Evolutionary conservation across 768 basidiomycete species (phyloP), one percentile per base, ranked within the genome.

Genomic region (Termitomyces sp.): DNA sequence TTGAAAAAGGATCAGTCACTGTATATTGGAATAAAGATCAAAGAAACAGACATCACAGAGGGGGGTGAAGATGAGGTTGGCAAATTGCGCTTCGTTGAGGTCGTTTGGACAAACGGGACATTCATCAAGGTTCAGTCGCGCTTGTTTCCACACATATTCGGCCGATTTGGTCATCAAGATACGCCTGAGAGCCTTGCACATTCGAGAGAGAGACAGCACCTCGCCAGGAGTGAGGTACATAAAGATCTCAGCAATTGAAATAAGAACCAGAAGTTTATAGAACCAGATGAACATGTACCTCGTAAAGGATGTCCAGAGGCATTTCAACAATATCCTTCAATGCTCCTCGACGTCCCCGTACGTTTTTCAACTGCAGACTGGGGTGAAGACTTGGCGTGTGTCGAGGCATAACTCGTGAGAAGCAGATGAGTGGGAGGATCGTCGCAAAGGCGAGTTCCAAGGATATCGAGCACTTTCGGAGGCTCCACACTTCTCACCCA

Each of bases 121-220:
- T 28, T n/a, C 51, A n/a, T 54, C 55, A 7, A 59, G 44, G n/a
- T 60, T 60, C 0, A 28, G 16, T 9, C 56, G 50, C 15, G 61
- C 58, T 41, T 51, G 42, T 29, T 20, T 51, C 61, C 61, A 62
- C 12, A 57, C 33, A 37, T 9, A 31, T 24, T 51, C 41, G 0
- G 54, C 51, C 33, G 50, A 54, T 24, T 54, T 55, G 12, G 46
- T 56, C 66, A 69, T 66, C 5, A 71, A 49, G 4, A 65, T 66
- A 8, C 29, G 44, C 6, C 72, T 69, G 29, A 78, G 61, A 8
- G 60, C 33, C 55, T 70, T 74, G 16, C 72, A 68, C 18, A 71
- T 72, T n/a, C 73, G 70, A 15, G 75, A 66, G 22, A 80, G 69
- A 29, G 65, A 66, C 22, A 79, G 63, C 18, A 79, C 61, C 57